Evolutionary conservation across 176 grass and related monocot species (phyloP), one percentile per base, ranked within the genome.

Genomic region (Bromus sterilis): DNA sequence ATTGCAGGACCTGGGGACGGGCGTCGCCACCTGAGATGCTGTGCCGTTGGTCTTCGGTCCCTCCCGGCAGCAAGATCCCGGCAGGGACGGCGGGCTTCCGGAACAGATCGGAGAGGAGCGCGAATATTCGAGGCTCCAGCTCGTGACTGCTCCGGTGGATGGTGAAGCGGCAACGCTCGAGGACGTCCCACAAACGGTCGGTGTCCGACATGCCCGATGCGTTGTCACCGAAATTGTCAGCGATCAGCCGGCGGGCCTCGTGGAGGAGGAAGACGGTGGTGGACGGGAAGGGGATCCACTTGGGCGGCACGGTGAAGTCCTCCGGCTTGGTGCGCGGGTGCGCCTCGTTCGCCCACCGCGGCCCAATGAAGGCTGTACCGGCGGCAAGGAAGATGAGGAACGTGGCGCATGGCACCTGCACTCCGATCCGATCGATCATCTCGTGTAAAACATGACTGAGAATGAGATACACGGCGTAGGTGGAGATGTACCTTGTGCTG

Each of bases 301-400:
- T 25, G 0, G 89, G 92, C 14, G 83, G 83, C n/a, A 35, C 23
- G 5, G 80, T 89, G 65, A 83, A 86, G 9, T 85, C 65, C 62
- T 86, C 74, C 5, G 0, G 2, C 13, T 85, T 16, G 43, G 8
- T 33, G 18, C 67, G 66, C 13, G 40, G 41, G 20, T 62, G 37
- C 15, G 11, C 21, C 14, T 6, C 20, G 8, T 67, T 33, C 16
- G 43, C 66, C 32, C 25, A 66, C 61, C 51, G 74, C 24, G 75
- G 85, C 23, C 90, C 90, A 0, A 86, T 4, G n/a, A 88, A 91
- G 10, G 71, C 88, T 11, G 26, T 10, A 6, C 4, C 0, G 7
- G 8, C 1, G n/a, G 74, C 74, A 34, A 26, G 34, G 32, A 37
- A 1, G 33, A 58, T 76, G 1, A 10, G 8, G 65, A 71, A 74